Conservation (phyloP, 257 asterid species). For the Penstemon davidsonii region DNA sequence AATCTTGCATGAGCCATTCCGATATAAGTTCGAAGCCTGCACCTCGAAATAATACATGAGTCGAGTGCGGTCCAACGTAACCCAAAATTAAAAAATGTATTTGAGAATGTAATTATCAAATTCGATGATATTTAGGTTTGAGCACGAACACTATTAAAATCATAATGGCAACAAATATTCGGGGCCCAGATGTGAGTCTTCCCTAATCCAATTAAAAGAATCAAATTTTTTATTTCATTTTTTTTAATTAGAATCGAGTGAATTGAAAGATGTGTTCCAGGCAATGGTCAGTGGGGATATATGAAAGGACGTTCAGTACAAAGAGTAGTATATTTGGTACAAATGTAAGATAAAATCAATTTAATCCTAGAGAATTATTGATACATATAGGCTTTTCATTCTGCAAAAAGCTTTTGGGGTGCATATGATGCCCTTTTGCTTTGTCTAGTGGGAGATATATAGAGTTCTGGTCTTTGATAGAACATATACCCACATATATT, state of each 20-base stretch:
- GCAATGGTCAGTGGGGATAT: conserved; percentile 30
- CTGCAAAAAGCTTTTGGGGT: conserved; percentile 64
- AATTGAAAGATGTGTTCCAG: conserved; percentile 26
- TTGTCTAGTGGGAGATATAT: conserved; percentile 53
- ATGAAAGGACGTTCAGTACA: background rate
- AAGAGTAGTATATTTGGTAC: conserved; percentile 22
- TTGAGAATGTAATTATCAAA: too few relatives aligned
- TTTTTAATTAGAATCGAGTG: conserved; percentile 1
- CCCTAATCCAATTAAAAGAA: conserved; percentile 36
- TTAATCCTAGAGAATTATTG: background rate
- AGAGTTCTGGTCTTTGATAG: conserved; percentile 51
- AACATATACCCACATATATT: conserved; percentile 40
- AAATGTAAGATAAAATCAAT: conserved; percentile 6
- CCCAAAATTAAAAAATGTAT: too few relatives aligned
- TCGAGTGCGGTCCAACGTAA: too few relatives aligned
- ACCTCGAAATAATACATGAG: too few relatives aligned
- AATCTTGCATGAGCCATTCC: too few relatives aligned
- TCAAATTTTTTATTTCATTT: background rate
- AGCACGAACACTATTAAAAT: too few relatives aligned
- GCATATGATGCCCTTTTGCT: conserved; percentile 61
- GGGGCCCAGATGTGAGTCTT: conserved; percentile 18
- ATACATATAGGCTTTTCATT: conserved; percentile 44
- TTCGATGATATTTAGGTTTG: too few relatives aligned
- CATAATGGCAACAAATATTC: too few relatives aligned
- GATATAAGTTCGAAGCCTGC: too few relatives aligned